phyloP scores from a whole-genome alignment of 192 early-diverging fungal genomes.

The Coemansia asiatica region DNA sequence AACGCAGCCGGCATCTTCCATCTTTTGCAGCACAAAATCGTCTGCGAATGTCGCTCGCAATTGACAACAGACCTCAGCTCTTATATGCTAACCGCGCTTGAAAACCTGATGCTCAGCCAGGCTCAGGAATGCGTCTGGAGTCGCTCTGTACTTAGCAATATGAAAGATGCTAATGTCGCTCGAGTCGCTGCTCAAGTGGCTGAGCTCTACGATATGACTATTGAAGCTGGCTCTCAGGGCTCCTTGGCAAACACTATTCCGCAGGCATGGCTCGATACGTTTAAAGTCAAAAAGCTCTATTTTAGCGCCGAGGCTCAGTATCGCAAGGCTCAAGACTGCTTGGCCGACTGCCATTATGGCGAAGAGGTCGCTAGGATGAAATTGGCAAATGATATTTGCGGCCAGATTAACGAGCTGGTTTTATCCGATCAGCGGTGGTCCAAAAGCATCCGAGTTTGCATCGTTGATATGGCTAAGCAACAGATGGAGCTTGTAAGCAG shows the following conservation, averaged over 20 bases:
- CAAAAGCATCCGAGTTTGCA: constrained; percentile 24
- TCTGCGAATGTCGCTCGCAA: constrained; percentile 64
- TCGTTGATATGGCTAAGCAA: constrained; percentile 36
- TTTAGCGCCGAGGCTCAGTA: constrained; percentile 78
- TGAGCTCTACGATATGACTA: constrained; percentile 68
- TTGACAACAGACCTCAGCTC: constrained; percentile 71
- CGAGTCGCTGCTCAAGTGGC: constrained; percentile 75
- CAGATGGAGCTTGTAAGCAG: constrained; percentile 54
- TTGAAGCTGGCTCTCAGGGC: constrained; percentile 64
- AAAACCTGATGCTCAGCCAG: constrained; percentile 85
- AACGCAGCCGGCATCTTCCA: constrained; percentile 78
- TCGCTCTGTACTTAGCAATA: constrained; percentile 76
- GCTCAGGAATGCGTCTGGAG: constrained; percentile 94
- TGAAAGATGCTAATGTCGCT: constrained; percentile 76
- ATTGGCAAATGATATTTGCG: constrained; percentile 36
- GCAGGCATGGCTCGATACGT: constrained; percentile 64
- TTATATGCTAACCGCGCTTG: constrained; percentile 64
- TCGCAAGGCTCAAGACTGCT: constrained; percentile 72
- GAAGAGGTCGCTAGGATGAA: constrained; percentile 80
- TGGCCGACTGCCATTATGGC: constrained; percentile 74
- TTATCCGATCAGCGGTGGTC: constrained; percentile 47
- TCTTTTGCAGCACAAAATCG: constrained; percentile 59
- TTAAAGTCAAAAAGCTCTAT: constrained; percentile 73
- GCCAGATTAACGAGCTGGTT: constrained; percentile 32
- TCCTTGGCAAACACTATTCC: constrained; percentile 59